A percentile compares a stretch with the other conserved stretches of the same genome.
Conservation (phyloP, 2,329 filamentous ascomycete species). For the Elsinoe batatas region DNA sequence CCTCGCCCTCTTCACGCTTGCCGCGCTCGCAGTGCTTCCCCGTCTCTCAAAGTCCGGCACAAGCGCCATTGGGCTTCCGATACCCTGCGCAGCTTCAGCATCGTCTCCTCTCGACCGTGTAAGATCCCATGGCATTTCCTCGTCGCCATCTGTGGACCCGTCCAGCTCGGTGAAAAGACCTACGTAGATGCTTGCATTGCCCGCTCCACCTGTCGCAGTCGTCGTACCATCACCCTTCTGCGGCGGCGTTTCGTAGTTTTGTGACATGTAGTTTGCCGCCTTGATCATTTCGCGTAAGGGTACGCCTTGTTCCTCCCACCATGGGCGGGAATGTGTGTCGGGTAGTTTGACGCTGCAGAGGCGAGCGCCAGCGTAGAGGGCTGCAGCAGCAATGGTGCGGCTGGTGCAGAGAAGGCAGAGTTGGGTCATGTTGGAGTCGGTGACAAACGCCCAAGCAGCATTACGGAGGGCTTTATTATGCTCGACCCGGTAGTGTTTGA, state of each 20-base stretch:
- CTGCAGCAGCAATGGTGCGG: constrained; percentile 70
- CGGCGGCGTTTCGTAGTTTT: constrained; percentile 36
- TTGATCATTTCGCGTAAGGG: constrained; percentile 58
- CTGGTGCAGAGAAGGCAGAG: constrained; percentile 74
- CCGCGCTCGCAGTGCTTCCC: constrained; percentile 22
- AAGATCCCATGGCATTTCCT: constrained; percentile 21
- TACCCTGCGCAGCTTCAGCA: constrained; percentile 20
- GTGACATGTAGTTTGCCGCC: constrained; percentile 67
- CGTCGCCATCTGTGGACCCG: constrained; percentile 16
- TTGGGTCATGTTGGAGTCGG: constrained; percentile 76
- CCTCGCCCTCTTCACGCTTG: constrained; percentile 21
- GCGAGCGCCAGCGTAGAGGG: constrained; percentile 76
- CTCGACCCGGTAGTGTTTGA: constrained; percentile 61
- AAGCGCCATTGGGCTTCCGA: constrained; percentile 16
- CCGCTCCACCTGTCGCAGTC: constrained; percentile 27
- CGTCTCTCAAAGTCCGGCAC: constrained; percentile 14
- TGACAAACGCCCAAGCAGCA: constrained; percentile 86
- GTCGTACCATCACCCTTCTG: constrained; percentile 23
- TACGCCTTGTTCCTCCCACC: constrained; percentile 76
- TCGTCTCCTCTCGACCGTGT: constrained; percentile 27
- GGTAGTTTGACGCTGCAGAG: constrained; percentile 62
- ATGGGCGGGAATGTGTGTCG: constrained; percentile 66
- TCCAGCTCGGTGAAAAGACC: constrained; percentile 27
- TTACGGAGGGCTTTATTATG: constrained; percentile 77
- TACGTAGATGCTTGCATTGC: constrained; percentile 35